phyloP scores from a whole-genome alignment of 176 grass and related monocot species.

The Oryza australiensis region DNA sequence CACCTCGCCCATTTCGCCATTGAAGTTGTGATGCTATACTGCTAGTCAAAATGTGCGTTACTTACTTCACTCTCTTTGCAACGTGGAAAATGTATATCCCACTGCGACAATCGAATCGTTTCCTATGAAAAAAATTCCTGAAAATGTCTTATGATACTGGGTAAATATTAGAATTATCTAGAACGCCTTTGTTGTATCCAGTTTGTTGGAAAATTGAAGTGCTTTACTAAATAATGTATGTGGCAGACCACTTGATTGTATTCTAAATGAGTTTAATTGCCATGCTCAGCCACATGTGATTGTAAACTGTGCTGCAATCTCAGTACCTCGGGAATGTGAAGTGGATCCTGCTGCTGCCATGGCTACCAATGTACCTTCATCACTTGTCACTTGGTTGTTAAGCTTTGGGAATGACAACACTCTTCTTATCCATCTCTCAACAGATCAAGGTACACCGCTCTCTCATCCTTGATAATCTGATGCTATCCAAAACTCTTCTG shows the following conservation, averaged over 20 bases:
- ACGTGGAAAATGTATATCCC: no score
- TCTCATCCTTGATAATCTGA: neutral
- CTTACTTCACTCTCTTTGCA: no score
- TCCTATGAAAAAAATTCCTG: neutral
- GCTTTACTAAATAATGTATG: neutral
- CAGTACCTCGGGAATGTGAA: conserved; percentile 80
- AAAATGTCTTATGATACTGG: neutral
- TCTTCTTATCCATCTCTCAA: conserved; percentile 89
- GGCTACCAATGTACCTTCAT: conserved; percentile 74
- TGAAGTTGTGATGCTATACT: neutral
- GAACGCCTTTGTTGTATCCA: neutral
- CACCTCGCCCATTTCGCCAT: neutral
- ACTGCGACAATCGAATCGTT: neutral
- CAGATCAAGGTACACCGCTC: conserved; percentile 69
- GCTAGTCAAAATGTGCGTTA: neutral
- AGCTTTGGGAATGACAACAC: conserved; percentile 44
- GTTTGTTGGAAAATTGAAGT: neutral
- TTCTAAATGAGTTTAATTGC: neutral
- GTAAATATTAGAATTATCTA: neutral
- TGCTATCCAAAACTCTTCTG: neutral
- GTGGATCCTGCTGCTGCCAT: conserved; percentile 65
- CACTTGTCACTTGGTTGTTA: conserved; percentile 64
- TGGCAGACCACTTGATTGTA: neutral
- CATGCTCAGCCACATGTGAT: conserved; percentile 68
- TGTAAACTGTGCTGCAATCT: conserved; percentile 87